These are phyloP conservation scores for Gnaphalium uliginosum DNA, from an alignment of 129 eudicot genomes.

Conservation along the genomic window DNA sequence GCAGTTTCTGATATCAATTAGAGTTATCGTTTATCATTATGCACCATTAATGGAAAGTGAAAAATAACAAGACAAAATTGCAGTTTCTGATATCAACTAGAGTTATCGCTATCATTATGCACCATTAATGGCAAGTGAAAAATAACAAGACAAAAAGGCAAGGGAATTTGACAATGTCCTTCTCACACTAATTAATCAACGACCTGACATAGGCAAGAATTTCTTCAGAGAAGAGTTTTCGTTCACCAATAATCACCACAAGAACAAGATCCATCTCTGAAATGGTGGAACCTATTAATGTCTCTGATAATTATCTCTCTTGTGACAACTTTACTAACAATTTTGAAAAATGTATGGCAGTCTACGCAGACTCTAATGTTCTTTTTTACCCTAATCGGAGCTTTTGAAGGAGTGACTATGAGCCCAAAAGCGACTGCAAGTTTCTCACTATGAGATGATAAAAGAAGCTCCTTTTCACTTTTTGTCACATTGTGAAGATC, in stretches of 20 bases:
- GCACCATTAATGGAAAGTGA: constrained; percentile 4
- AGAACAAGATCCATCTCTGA: constrained; percentile 68
- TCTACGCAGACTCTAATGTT: constrained; percentile 81
- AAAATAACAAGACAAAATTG: not conserved
- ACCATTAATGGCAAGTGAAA: constrained; percentile 1
- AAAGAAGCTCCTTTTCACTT: constrained; percentile 72
- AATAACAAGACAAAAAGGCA: not conserved
- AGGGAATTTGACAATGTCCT: not conserved
- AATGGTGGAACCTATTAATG: constrained; percentile 79
- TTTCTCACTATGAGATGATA: constrained; percentile 79
- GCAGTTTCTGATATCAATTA: not conserved
- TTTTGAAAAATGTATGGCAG: constrained; percentile 86
- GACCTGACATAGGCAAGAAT: not conserved
- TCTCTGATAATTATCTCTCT: constrained; percentile 77
- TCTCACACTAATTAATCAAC: not conserved
- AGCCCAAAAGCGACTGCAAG: constrained; percentile 94
- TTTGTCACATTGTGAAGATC: constrained; percentile 73
- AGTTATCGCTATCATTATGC: constrained; percentile 7
- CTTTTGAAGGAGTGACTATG: constrained; percentile 59
- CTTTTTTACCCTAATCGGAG: constrained; percentile 83
- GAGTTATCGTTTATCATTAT: constrained; percentile 5
- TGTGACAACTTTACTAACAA: constrained; percentile 58
- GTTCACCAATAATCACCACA: constrained; percentile 85
- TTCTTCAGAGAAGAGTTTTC: not conserved
- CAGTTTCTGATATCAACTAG: not conserved